Evolutionary conservation across 805 yeast species (phyloP), one percentile per base, ranked within the genome.

Genomic region (Maudiozyma bulderi): DNA sequence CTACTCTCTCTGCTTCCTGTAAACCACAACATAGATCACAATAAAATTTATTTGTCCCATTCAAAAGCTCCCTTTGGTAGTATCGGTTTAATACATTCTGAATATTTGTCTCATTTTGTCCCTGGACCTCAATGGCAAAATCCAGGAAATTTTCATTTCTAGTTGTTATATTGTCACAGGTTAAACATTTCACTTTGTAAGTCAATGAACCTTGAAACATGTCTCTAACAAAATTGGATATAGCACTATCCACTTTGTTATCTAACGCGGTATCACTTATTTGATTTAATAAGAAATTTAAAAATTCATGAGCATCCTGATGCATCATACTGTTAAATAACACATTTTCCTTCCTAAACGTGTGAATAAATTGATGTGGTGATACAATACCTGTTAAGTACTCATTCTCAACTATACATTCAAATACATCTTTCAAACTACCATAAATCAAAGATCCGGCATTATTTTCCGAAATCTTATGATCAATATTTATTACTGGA

Each of bases 231-330:
- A 81, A 76, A 57, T 77, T 52, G 9, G 45, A 39, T 76, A 20
- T 33, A 13, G 13, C 6, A n/a, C 3, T n/a, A 20, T n/a, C 14
- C 10, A 6, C 14, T 32, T 7, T 1, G 54, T 11, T 40, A 37
- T 15, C 40, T 30, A 55, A 73, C 67, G 66, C 47, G 32, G 55
- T 61, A 32, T 76, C 78, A 43, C 85, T 71, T 28, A 84, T 74
- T 54, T 87, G 89, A 66, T 91, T 91, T 47, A 93, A 71, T 53
- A 90, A 64, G 61, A 86, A 90, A 64, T 90, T 90, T 61, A 90
- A 75, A 65, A 93, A 91, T 67, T 91, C 99, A 67, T 91, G 99
- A 8, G 98, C 97, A 71, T 91, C 99, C 62, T 91, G 99, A 65
- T 91, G 99, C 96, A 88, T 90, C 44, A 86, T 82, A 50, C 87